A percentile compares a stretch with the other conserved stretches of the same genome.
Evolutionary conservation across 2,329 filamentous ascomycete species (phyloP).

Genomic region (Purpureocillium takamizusanense): DNA sequence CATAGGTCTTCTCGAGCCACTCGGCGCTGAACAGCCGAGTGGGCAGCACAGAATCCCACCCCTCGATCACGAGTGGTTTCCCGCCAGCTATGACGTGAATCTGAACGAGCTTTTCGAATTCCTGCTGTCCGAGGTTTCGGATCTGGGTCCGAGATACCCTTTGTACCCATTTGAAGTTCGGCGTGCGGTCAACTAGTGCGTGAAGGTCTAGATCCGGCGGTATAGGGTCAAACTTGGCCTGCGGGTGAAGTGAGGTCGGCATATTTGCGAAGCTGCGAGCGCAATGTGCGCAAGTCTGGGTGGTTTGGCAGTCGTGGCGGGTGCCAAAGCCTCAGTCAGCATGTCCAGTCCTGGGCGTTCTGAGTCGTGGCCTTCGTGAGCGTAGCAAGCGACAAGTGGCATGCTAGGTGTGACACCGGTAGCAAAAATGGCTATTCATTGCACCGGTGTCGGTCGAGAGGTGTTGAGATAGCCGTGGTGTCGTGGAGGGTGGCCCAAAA

Average conservation of each 20-base stretch:
- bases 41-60: slow-evolving; percentile 70
- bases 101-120: slow-evolving; percentile 78
- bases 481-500: too few species aligned
- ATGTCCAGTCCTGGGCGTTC: too few species aligned
- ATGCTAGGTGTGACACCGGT: too few species aligned
- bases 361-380: too few species aligned
- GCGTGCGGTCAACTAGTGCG: slow-evolving; percentile 63
- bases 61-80: slow-evolving; percentile 83
- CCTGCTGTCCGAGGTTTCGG: slow-evolving; percentile 62
- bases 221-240: slow-evolving; percentile 87
- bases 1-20: slow-evolving; percentile 73
- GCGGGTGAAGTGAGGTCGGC: slow-evolving; percentile 65
- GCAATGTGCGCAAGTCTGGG: too few species aligned
- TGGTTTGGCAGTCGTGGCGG: too few species aligned
- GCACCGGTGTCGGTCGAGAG: too few species aligned
- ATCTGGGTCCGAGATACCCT: slow-evolving; percentile 74
- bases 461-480: too few species aligned
- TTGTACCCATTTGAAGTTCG: slow-evolving; percentile 81
- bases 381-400: too few species aligned
- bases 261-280: slow-evolving; percentile 37
- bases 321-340: too few species aligned
- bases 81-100: slow-evolving; percentile 78
- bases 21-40: slow-evolving; percentile 66
- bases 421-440: too few species aligned
- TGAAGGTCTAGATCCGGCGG: slow-evolving; percentile 75